Evolutionary conservation across 495 filamentous ascomycete genomes (phyloP).

Genomic region (Durotheca rogersii): DNA sequence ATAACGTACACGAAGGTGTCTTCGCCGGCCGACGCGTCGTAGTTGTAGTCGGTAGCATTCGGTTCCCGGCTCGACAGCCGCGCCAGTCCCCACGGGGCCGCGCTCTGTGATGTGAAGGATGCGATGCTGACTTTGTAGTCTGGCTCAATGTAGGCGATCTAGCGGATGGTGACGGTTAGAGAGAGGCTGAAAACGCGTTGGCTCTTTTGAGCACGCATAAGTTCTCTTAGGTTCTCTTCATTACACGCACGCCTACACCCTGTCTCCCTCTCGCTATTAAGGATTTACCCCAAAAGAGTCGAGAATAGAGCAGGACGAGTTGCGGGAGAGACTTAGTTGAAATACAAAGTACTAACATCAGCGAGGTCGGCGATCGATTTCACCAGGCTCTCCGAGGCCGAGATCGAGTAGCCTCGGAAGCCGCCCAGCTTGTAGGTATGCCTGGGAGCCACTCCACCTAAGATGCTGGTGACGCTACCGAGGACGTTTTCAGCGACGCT

Average conservation of each 20-base stretch:
- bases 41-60: conserved; percentile 40
- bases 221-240: no score
- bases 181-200: neutral
- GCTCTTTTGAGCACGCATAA: no score
- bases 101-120: conserved; percentile 24
- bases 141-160: conserved; percentile 34
- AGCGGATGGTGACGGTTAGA: neutral
- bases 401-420: conserved; percentile 46
- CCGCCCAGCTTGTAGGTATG: conserved; percentile 41
- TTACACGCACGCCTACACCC: neutral
- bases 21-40: conserved; percentile 46
- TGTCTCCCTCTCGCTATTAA: neutral
- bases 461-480: conserved; percentile 22
- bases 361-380: conserved; percentile 42
- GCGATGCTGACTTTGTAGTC: conserved; percentile 25
- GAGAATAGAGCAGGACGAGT: neutral
- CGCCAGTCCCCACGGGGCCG: conserved; percentile 48
- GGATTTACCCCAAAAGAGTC: neutral
- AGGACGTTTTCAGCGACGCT: conserved; percentile 17
- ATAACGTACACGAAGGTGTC: conserved; percentile 50
- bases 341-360: conserved; percentile 30
- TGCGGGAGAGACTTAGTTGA: neutral
- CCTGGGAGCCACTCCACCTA: conserved; percentile 31
- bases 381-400: conserved; percentile 38
- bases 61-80: conserved; percentile 41